A percentile compares a stretch with the other conserved stretches of the same genome.
Evolutionary conservation across 495 filamentous ascomycete species (phyloP).

Genomic region (Neurospora africana): DNA sequence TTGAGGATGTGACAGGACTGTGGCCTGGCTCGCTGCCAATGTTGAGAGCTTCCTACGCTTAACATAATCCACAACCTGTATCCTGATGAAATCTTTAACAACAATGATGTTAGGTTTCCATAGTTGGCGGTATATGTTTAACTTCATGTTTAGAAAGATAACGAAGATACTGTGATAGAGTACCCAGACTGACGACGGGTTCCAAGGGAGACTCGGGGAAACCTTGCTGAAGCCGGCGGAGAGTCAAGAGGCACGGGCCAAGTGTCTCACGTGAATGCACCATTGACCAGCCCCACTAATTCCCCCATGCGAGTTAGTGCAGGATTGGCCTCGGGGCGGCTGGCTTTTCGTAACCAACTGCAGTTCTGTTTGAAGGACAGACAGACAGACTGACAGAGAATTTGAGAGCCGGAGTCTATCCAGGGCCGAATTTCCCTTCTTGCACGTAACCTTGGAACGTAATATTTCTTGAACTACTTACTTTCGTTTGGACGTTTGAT

Average conservation of each 20-base stretch:
- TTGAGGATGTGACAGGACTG: neutral
- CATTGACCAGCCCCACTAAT: neutral
- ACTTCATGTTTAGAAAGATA: too few relatives aligned
- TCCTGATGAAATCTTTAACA: too few relatives aligned
- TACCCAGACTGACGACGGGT: neutral
- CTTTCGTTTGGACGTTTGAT: neutral
- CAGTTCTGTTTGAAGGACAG: neutral
- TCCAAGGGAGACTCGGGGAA: neutral
- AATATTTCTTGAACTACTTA: neutral
- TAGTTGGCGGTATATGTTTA: neutral
- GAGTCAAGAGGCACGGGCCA: neutral
- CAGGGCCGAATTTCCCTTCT: neutral
- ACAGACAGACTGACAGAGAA: neutral
- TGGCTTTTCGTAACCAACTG: slow-evolving; percentile 21
- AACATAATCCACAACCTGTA: neutral
- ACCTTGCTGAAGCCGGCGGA: neutral
- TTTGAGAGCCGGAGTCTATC: neutral
- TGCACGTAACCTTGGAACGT: neutral
- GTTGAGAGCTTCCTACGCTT: neutral
- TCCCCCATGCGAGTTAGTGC: slow-evolving; percentile 5
- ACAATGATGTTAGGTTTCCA: too few relatives aligned
- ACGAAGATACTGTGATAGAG: neutral
- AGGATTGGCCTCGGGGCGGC: slow-evolving; percentile 10
- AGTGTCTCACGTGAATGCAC: neutral
- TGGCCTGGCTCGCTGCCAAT: neutral